These are phyloP conservation scores for Aegilops bicornis DNA, from an alignment of 176 grass and related monocot species.

Conservation along the genomic window DNA sequence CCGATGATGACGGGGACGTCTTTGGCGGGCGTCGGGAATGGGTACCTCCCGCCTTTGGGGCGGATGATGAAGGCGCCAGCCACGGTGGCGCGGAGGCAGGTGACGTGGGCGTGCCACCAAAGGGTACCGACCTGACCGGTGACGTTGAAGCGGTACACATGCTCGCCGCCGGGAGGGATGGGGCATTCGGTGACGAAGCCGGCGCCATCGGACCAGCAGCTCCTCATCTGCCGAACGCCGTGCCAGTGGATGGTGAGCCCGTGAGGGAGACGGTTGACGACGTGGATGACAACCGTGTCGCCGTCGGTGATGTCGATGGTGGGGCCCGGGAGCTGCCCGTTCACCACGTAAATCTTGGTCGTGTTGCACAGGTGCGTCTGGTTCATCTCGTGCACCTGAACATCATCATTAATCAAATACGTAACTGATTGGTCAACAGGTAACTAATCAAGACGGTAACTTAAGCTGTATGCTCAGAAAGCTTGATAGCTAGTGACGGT, in stretches of 20 bases:
- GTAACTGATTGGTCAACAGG: no score
- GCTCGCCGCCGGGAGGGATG: not conserved
- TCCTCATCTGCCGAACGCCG: not conserved
- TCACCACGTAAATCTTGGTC: slow-evolving; percentile 36
- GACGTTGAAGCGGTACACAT: slow-evolving; percentile 40
- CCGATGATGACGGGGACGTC: slow-evolving; percentile 45
- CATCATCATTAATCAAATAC: not conserved
- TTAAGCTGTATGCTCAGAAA: no score
- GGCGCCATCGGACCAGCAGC: slow-evolving; percentile 43
- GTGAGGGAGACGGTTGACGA: not conserved
- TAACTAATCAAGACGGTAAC: no score
- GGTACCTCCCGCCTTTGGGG: slow-evolving; percentile 17
- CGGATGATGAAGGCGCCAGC: slow-evolving; percentile 30
- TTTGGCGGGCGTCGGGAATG: not conserved
- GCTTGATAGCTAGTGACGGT: no score
- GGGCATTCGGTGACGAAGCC: slow-evolving; percentile 43
- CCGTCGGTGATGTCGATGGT: slow-evolving; percentile 21
- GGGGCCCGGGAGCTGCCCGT: slow-evolving; percentile 13
- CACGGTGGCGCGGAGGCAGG: slow-evolving; percentile 28
- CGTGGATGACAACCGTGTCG: slow-evolving; percentile 36
- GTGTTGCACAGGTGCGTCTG: slow-evolving; percentile 29
- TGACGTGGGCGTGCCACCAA: slow-evolving; percentile 13
- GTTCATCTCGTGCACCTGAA: slow-evolving; percentile 32
- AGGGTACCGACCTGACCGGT: not conserved
- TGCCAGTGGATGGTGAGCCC: not conserved